Conservation (phyloP, 768 basidiomycete genomes). For the Boletus sensibilis region DNA sequence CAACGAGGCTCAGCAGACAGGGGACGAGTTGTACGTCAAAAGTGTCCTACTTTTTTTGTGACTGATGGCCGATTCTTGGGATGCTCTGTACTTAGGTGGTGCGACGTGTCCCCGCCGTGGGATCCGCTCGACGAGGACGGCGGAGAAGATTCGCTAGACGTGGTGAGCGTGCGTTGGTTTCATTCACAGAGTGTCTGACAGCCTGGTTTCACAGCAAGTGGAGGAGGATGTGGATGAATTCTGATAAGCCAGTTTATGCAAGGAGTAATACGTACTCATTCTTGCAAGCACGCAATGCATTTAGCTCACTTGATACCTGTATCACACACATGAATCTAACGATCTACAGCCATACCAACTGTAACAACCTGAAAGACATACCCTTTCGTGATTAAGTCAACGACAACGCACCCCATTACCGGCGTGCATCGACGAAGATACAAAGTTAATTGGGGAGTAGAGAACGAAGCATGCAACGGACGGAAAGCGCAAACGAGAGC, state of each 20-base stretch:
- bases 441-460: neutral
- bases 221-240: neutral
- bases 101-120: slow-evolving; percentile 20
- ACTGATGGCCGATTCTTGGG: neutral
- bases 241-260: neutral
- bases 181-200: neutral
- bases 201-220: neutral
- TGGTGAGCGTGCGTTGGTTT: slow-evolving; percentile 4
- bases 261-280: neutral
- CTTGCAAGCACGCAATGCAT: neutral
- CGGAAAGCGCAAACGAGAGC: slow-evolving; percentile 9
- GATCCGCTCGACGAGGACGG: slow-evolving; percentile 28
- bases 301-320: neutral
- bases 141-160: slow-evolving; percentile 13
- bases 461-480: slow-evolving; percentile 7
- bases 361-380: neutral
- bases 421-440: neutral
- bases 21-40: slow-evolving; percentile 19
- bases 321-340: neutral
- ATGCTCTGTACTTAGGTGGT: too few species aligned
- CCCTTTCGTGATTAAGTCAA: slow-evolving; percentile 1
- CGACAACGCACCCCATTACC: neutral
- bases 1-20: neutral
- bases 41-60: neutral
- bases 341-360: neutral